These are phyloP conservation scores for Kalmusia sp. DNA, from an alignment of 2,329 filamentous ascomycete genomes.

Conservation along the genomic window DNA sequence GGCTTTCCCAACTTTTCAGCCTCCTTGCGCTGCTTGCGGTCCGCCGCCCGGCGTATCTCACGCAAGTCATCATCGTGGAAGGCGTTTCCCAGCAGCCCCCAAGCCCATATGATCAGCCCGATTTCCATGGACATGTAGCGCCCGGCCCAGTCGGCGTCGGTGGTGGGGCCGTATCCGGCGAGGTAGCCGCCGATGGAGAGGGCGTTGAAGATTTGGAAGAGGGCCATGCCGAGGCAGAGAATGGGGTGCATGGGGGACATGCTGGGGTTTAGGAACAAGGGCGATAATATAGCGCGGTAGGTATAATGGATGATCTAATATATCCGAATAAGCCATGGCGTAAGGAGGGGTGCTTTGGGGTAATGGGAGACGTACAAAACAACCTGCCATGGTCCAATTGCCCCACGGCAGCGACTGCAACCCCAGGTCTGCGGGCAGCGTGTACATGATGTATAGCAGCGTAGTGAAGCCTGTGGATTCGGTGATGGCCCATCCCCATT, in stretches of 20 bases:
- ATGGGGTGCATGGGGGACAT: conserved; percentile 86
- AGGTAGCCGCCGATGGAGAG: conserved; percentile 81
- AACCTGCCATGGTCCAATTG: conserved; percentile 75
- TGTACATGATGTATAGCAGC: conserved; percentile 79
- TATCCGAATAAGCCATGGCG: conserved; percentile 11
- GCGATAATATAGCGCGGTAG: conserved; percentile 86
- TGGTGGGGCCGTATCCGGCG: conserved; percentile 77
- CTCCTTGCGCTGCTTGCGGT: conserved; percentile 62
- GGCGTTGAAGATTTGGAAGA: conserved; percentile 86
- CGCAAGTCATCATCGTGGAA: conserved; percentile 90
- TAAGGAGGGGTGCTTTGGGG: conserved; percentile 35
- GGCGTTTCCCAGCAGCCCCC: conserved; percentile 81
- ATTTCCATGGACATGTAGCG: conserved; percentile 56
- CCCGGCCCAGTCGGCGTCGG: conserved; percentile 60
- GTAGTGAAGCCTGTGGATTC: conserved; percentile 80
- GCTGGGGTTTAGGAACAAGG: conserved; percentile 80
- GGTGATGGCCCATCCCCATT: conserved; percentile 87
- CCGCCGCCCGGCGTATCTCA: conserved; percentile 78
- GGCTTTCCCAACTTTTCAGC: conserved; percentile 54
- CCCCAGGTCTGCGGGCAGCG: conserved; percentile 66
- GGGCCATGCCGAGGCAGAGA: conserved; percentile 67
- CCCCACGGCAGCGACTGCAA: conserved; percentile 72
- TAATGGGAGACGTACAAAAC: conserved; percentile 59
- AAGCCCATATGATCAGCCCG: conserved; percentile 77
- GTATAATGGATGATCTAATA: conserved; percentile 84